Base-by-base conservation (phyloP, 768 basidiomycete genomes). In the Cubamyces lactineus region DNA sequence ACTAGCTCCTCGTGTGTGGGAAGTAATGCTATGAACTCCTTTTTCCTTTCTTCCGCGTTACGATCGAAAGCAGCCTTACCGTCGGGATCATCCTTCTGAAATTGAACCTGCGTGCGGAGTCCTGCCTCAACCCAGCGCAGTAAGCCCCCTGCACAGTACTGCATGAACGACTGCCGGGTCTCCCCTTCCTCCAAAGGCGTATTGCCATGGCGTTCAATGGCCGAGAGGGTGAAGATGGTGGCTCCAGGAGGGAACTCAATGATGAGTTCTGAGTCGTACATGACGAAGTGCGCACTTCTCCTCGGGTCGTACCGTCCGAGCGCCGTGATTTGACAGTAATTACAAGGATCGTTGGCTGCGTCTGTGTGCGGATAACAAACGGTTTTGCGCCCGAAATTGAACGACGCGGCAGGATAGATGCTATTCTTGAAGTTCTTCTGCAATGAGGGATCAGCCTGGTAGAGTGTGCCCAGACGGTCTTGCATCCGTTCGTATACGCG, bases 301-400 rank as follows among this genome's bases (percentile, higher is more conserved):
- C 6, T 67, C 2, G 55, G 65, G 48, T 77, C 65, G 56, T 72
- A 78, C 2, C 48, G 7, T 0, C 77, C 76, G 0, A 72, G 52
- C 0, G 74, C 67, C 1, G 63, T 67, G 9, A 79, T 74, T 0
- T 67, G 68, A 51, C 76, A 80, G 63, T 71, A 69, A 0, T 75
- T 74, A 43, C 63, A 70, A 0, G 75, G 66, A 0, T 73, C 53
- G 45, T 80, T 80, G 11, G 48, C 53, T 24, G n/a, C 46, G 45
- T 80, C 76, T 0, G 63, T 61, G 24, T 76, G 77, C 0, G 64
- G 47, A 0, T 34, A 39, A 0, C 69, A 69, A 1, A 69, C 48
- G 0, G 66, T 67, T 0, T 59, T 49, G 0, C 53, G 54, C 1
- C 74, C 73, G 23, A 76, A 69, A 49, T 79, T 78, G 63, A 78